Percentiles rank a stretch among this genome's conserved stretches.
Conservation (phyloP, 2,329 filamentous ascomycete species). For the Gaeumannomyces tritici region DNA sequence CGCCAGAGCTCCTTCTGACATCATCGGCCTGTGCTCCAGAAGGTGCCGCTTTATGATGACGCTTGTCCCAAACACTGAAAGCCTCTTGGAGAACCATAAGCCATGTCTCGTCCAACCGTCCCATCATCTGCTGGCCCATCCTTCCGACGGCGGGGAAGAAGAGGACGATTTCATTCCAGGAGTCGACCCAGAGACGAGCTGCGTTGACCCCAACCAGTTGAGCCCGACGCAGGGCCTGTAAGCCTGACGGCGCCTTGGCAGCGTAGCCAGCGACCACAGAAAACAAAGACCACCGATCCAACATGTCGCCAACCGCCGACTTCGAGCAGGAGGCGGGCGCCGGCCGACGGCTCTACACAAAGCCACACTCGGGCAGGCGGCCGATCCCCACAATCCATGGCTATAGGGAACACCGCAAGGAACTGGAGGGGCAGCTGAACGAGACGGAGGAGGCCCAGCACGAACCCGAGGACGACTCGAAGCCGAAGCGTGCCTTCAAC, state of each 20-base stretch:
- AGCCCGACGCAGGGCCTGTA: too few species aligned
- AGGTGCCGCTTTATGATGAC: not conserved
- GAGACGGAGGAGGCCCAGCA: conserved; percentile 14
- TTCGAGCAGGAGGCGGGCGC: conserved; percentile 3
- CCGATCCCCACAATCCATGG: conserved; percentile 5
- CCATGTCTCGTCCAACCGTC: not conserved
- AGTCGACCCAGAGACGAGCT: too few species aligned
- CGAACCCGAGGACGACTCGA: conserved; percentile 24
- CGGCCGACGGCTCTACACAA: not conserved
- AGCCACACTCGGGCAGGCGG: conserved; percentile 4
- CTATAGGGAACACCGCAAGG: conserved; percentile 6
- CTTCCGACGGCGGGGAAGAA: too few species aligned
- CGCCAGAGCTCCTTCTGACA: not conserved
- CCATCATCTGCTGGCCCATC: not conserved
- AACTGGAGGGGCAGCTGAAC: conserved; percentile 1
- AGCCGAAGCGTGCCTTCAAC: conserved; percentile 21
- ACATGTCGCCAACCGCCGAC: conserved; percentile 1
- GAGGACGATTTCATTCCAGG: too few species aligned
- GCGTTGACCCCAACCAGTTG: too few species aligned
- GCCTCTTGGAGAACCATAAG: not conserved
- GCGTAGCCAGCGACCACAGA: too few species aligned
- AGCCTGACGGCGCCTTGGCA: too few species aligned
- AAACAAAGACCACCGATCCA: too few species aligned
- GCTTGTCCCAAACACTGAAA: not conserved
- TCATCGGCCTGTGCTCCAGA: not conserved